Evolutionary conservation across 352 stramenopile genomes (phyloP).

Genomic region (Blastocystis sp.): DNA sequence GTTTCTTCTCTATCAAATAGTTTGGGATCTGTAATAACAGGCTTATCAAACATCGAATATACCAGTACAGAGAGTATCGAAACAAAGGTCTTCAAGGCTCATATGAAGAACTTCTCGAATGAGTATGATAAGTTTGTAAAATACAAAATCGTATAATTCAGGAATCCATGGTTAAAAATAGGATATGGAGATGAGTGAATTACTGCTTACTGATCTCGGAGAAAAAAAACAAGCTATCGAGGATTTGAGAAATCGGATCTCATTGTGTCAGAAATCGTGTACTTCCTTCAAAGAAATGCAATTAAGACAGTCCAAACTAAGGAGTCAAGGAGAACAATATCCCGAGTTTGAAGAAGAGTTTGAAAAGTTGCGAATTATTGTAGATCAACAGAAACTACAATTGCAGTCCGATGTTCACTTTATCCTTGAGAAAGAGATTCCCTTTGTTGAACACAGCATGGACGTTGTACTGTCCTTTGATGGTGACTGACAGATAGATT

Average conservation of each 20-base stretch:
- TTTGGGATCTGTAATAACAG: background rate
- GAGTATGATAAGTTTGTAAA: slow-evolving; percentile 52
- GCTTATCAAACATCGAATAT: background rate
- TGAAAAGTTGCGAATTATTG: slow-evolving; percentile 48
- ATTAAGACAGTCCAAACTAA: background rate
- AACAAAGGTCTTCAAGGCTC: background rate
- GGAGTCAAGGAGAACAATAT: background rate
- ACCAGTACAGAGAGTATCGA: background rate
- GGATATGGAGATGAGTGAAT: slow-evolving; percentile 34
- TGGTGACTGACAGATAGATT: background rate
- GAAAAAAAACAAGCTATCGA: background rate
- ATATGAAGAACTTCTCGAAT: slow-evolving; percentile 4
- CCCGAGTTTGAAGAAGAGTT: background rate
- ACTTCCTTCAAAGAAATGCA: slow-evolving; percentile 32
- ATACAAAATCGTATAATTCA: background rate
- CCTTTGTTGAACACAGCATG: slow-evolving; percentile 21
- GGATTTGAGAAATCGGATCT: slow-evolving; percentile 9
- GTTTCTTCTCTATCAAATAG: background rate
- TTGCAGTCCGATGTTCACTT: slow-evolving; percentile 64
- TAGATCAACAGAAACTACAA: slow-evolving; percentile 52
- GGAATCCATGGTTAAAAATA: background rate
- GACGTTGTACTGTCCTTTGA: background rate
- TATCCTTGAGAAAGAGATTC: slow-evolving; percentile 27
- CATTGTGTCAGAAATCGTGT: background rate
- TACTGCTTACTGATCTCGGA: background rate